Evolutionary conservation across 306 rosid genomes (phyloP).

Genomic region (Bauhinia variegata): DNA sequence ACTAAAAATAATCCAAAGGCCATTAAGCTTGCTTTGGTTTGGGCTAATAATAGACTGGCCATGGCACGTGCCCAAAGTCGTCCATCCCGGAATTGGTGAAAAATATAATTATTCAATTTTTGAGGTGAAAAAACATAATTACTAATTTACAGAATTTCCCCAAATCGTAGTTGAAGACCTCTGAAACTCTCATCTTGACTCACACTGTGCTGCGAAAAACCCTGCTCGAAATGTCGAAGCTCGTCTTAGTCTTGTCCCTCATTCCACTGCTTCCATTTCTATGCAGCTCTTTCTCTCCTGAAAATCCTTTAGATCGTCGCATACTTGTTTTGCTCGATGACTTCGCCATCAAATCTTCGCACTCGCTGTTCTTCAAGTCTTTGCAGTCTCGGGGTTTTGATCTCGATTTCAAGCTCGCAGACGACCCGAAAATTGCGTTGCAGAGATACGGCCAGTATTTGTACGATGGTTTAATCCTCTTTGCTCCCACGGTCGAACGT

Average conservation of each 20-base stretch:
- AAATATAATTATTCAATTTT: not conserved
- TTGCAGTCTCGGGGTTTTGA: slow-evolving; percentile 90
- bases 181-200: slow-evolving; percentile 10
- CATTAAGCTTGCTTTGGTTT: no score
- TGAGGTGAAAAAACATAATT: not conserved
- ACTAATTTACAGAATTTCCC: not conserved
- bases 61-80: not conserved
- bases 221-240: slow-evolving; percentile 68
- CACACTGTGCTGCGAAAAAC: slow-evolving; percentile 27
- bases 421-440: slow-evolving; percentile 73
- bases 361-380: slow-evolving; percentile 79
- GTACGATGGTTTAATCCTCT: slow-evolving; percentile 77
- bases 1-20: no score
- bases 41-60: not conserved
- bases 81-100: not conserved
- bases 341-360: slow-evolving; percentile 82
- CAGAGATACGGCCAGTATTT: slow-evolving; percentile 89
- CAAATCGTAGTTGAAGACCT: slow-evolving; percentile 11
- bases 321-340: slow-evolving; percentile 88
- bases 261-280: slow-evolving; percentile 64
- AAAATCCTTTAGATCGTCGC: slow-evolving; percentile 72
- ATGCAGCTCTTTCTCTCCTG: slow-evolving; percentile 68
- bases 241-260: slow-evolving; percentile 51
- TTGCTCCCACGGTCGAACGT: slow-evolving; percentile 89
- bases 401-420: slow-evolving; percentile 92